These are phyloP conservation scores for Arabidopsis thaliana DNA, from an alignment of 345 rosid genomes.

Conservation along the genomic window TAIR10.1 NC_003075.7:16487501-16488000, in stretches of 20 bases:
- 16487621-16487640: neutral
- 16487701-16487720: neutral
- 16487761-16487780: neutral
- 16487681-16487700: neutral
- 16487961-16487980: slow-evolving; percentile 9
- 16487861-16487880: neutral
- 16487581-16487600: neutral
- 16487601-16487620: neutral
- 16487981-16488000: slow-evolving; percentile 13
- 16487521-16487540: slow-evolving; percentile 34
- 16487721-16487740: neutral
- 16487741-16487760: neutral
- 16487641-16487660: neutral
- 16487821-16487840: slow-evolving; percentile 2
- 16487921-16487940: slow-evolving; percentile 28
- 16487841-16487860: slow-evolving; percentile 23
- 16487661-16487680: neutral
- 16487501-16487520: slow-evolving; percentile 33
- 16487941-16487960: slow-evolving; percentile 29
- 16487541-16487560: neutral
- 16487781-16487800: slow-evolving; percentile 26
- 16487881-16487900: slow-evolving; percentile 13
- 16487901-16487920: slow-evolving; percentile 32
- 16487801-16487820: slow-evolving; percentile 36
- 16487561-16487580: slow-evolving; percentile 18